Percentiles rank a stretch among this genome's conserved stretches.
Evolutionary conservation across 257 asterid species (phyloP).

Genomic region (Ajuga chamaepitys): DNA sequence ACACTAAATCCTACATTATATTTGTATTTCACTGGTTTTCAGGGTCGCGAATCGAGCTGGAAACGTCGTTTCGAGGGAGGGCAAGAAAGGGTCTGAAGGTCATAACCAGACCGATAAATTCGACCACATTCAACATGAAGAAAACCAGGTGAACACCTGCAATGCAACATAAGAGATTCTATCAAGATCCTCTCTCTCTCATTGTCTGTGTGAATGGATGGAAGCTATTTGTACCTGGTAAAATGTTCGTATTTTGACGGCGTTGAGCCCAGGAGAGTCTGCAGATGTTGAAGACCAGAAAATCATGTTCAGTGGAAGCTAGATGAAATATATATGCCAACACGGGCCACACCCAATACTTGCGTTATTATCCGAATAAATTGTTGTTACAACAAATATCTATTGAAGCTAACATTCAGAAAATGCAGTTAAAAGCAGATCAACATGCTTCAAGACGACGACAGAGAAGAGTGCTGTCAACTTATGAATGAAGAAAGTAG

Average conservation of each 20-base stretch:
- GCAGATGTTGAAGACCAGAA: conserved; percentile 10
- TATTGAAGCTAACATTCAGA: no score
- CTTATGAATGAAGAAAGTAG: no score
- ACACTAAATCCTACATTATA: background rate
- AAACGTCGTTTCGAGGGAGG: conserved; percentile 10
- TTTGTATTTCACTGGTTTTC: background rate
- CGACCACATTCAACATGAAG: conserved; percentile 48
- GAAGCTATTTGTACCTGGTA: conserved; percentile 54
- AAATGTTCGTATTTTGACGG: conserved; percentile 42
- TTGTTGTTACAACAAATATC: background rate
- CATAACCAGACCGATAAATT: conserved; percentile 44
- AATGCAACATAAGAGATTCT: background rate
- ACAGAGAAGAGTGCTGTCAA: no score
- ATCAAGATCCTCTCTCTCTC: no score
- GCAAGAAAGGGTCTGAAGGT: conserved; percentile 48
- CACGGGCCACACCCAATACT: no score
- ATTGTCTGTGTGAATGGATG: background rate
- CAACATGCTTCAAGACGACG: no score
- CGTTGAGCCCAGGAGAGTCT: conserved; percentile 71
- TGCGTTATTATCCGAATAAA: background rate
- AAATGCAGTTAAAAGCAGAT: no score
- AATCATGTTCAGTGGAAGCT: background rate
- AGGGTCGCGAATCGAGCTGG: background rate
- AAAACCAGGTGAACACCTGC: conserved; percentile 71
- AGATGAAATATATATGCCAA: background rate